Conservation (phyloP, 345 rosid genomes). For the Murraya koenigii region DNA sequence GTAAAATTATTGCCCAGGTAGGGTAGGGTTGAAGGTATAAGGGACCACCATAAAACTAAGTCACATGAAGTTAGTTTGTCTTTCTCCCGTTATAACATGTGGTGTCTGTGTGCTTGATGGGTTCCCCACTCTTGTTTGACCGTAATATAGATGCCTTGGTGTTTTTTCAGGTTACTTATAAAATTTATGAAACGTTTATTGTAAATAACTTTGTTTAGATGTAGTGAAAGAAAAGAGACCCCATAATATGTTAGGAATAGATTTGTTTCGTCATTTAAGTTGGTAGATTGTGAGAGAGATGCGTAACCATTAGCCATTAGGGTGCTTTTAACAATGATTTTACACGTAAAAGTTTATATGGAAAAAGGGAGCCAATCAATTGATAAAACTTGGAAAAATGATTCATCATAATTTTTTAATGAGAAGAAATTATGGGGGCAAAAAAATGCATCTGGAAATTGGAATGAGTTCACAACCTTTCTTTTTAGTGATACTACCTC, state of each 20-base stretch:
- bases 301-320: background rate
- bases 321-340: background rate
- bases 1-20: background rate
- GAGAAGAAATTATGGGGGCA: too few species aligned
- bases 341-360: background rate
- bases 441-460: too few species aligned
- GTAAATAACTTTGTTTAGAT: background rate
- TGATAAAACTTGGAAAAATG: background rate
- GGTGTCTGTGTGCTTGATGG: conserved; percentile 6
- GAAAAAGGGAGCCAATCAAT: background rate
- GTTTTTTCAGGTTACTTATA: background rate
- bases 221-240: background rate
- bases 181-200: background rate
- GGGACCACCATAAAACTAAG: conserved; percentile 16
- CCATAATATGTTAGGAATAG: background rate
- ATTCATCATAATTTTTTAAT: too few species aligned
- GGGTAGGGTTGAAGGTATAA: background rate
- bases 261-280: background rate
- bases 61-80: conserved; percentile 34
- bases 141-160: background rate
- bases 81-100: conserved; percentile 3
- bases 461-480: too few species aligned
- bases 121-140: background rate
- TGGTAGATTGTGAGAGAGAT: background rate
- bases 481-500: too few species aligned